These are phyloP conservation scores for Nicotiana noctiflora DNA, from an alignment of 257 asterid species.

Conservation along the genomic window DNA sequence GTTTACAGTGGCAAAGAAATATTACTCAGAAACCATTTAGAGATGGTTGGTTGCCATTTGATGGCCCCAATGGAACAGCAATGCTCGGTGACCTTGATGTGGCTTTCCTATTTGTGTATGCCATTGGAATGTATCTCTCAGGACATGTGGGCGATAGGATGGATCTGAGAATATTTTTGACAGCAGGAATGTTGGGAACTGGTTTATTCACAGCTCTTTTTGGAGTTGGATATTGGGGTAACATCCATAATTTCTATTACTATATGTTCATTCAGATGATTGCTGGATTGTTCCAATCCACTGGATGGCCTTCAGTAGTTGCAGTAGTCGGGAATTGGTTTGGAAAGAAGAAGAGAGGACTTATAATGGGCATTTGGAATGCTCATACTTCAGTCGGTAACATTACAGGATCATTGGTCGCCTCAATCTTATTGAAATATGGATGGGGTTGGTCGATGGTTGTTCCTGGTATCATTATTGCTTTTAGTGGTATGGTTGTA, in stretches of 20 bases:
- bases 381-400: conserved; percentile 96
- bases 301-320: conserved; percentile 99
- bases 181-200: conserved; percentile 90
- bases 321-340: conserved; percentile 97
- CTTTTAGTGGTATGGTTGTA: conserved; percentile 44
- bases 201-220: conserved; percentile 82
- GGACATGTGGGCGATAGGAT: conserved; percentile 88
- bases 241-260: conserved; percentile 63
- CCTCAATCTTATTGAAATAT: conserved; percentile 64
- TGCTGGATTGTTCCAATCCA: conserved; percentile 89
- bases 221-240: conserved; percentile 83
- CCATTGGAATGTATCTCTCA: conserved; percentile 78
- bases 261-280: conserved; percentile 73
- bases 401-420: conserved; percentile 74
- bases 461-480: conserved; percentile 69
- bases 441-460: conserved; percentile 99
- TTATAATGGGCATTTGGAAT: conserved; percentile 97
- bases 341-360: conserved; percentile 94
- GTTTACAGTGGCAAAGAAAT: conserved; percentile 36
- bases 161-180: conserved; percentile 70
- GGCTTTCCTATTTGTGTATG: conserved; percentile 81
- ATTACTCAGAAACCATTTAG: conserved; percentile 33
- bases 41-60: conserved; percentile 83
- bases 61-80: conserved; percentile 62
- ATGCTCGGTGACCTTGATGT: conserved; percentile 94